Evolutionary conservation across 2,329 filamentous ascomycete species (phyloP), one percentile per base, ranked within the genome.

Genomic region (Allantophomopsis cytisporea): DNA sequence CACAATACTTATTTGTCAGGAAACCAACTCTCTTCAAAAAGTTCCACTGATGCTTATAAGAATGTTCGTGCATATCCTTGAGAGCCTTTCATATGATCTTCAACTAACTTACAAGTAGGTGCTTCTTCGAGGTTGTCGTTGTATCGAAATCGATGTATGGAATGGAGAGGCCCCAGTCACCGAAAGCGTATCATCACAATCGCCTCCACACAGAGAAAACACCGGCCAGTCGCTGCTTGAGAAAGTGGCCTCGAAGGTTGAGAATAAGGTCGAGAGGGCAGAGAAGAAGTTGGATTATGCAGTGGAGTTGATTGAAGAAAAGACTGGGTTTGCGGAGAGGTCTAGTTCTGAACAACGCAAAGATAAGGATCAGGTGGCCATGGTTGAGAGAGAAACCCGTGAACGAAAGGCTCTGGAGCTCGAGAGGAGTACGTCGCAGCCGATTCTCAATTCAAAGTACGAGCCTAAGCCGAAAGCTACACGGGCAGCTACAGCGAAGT

Each of bases 61-160:
- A 75, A 78, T 54, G 83, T 83, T 55, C 53, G 76, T 64, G 8
- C 4, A 28, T 6, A 28, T 21, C 37, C 20, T n/a, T 34, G 13
- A 11, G 12, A 36, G 4, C 30, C 10, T 35, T n/a, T 7, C 23
- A 41, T 45, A 17, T 44, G 39, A 1, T 10, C 34, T 33, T 30
- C 13, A 34, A 31, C 43, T 47, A 31, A 50, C 14, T 13, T 5
- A 3, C 20, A 14, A 30, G 5, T 35, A 84, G 71, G 80, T 83
- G 11, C 73, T 95, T 11, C 66, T 73, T 30, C 71, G 76, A 38
- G 83, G 84, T 36, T 94, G 88, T 53, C 77, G 88, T 44, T 95
- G 87, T 53, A 86, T 95, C 36, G 88, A 95, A 57, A 91, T 95
- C 40, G 89, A 95, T 54, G 86, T 95, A 3, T 94, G 88, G 83